A percentile compares a stretch with the other conserved stretches of the same genome.
Evolutionary conservation across 306 rosid species (phyloP).

Genomic region (peach (Prunus persica)): Prunus_persica_NCBIv2 NC_034009.1:41753501-41754000

Average conservation of each 20-base stretch:
- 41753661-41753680: neutral
- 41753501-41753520: slow-evolving; percentile 39
- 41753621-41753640: neutral
- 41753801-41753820: neutral
- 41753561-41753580: neutral
- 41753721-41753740: neutral
- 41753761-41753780: neutral
- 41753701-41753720: slow-evolving; percentile 1
- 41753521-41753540: slow-evolving; percentile 29
- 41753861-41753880: too few relatives aligned
- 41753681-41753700: neutral
- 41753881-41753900: too few relatives aligned
- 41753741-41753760: neutral
- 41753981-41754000: too few relatives aligned
- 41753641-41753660: neutral
- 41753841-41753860: neutral
- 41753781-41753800: neutral
- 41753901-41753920: too few relatives aligned
- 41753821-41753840: neutral
- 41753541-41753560: slow-evolving; percentile 18
- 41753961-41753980: too few relatives aligned
- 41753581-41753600: slow-evolving; percentile 3
- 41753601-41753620: too few relatives aligned
- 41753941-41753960: too few relatives aligned
- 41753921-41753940: too few relatives aligned